A percentile compares a stretch with the other conserved stretches of the same genome.
Conservation (phyloP, 495 filamentous ascomycete genomes). For the Saxispiralis lemnorum region DNA sequence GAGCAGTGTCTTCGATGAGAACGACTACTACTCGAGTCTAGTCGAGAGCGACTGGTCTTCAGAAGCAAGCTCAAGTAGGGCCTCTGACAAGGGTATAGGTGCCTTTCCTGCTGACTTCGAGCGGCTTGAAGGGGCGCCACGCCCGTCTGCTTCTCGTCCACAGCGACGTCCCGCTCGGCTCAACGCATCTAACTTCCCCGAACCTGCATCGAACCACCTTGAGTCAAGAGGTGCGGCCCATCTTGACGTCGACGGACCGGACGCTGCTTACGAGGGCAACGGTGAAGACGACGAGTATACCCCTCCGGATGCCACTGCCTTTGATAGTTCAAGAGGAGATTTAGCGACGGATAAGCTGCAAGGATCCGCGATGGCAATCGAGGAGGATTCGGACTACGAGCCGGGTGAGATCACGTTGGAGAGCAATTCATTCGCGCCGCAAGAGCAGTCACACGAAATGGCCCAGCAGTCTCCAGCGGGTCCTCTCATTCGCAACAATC, state of each 20-base stretch:
- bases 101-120: constrained; percentile 13
- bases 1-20: constrained; percentile 74
- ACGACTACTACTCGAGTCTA: constrained; percentile 88
- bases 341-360: neutral
- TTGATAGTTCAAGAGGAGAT: constrained; percentile 2
- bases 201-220: neutral
- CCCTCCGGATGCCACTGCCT: constrained; percentile 13
- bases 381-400: constrained; percentile 16
- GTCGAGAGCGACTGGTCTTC: constrained; percentile 24
- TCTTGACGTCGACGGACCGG: neutral
- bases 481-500: constrained; percentile 35
- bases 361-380: neutral
- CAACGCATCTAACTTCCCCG: no score
- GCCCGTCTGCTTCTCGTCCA: neutral
- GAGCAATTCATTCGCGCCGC: constrained; percentile 4
- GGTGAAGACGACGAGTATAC: constrained; percentile 16
- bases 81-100: constrained; percentile 15
- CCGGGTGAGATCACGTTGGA: constrained; percentile 15
- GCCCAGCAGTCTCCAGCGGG: constrained; percentile 21
- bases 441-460: neutral
- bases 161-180: neutral
- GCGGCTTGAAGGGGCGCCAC: constrained; percentile 8
- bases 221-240: neutral
- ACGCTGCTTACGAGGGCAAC: constrained; percentile 7
- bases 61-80: constrained; percentile 22